Percentiles rank a stretch among this genome's conserved stretches.
Evolutionary conservation across 305 asterid genomes (phyloP).

Genomic region (Solanum hybrid): DNA sequence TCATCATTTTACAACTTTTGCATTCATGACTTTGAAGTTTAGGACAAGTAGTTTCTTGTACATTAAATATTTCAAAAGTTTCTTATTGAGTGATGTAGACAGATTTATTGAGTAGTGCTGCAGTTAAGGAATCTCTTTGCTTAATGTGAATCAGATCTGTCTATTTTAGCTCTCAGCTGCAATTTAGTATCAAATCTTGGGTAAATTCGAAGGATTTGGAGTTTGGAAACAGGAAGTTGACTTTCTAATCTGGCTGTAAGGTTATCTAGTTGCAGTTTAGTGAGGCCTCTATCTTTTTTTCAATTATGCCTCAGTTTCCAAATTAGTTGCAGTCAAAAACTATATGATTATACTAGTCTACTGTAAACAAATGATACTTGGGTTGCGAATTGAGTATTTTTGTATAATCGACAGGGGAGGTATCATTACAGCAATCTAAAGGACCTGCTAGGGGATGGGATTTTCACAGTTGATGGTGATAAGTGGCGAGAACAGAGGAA

Average conservation of each 20-base stretch:
- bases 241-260: neutral
- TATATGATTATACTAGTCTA: neutral
- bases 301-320: neutral
- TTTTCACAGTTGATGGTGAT: constrained; percentile 67
- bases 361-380: neutral
- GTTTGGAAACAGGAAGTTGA: neutral
- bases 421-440: constrained; percentile 29
- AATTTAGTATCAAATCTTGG: neutral
- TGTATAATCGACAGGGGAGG: constrained; percentile 37
- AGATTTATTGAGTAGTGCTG: neutral
- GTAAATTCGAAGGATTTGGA: neutral
- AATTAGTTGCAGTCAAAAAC: neutral
- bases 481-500: constrained; percentile 70
- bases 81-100: neutral
- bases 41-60: neutral
- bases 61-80: neutral
- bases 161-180: neutral
- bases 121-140: neutral
- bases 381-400: neutral
- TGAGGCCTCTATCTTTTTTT: neutral
- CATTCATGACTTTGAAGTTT: neutral
- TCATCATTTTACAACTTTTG: neutral
- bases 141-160: neutral
- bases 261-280: neutral
- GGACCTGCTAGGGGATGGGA: constrained; percentile 69